Evolutionary conservation across 1,139 yeast species (phyloP).

Genomic region (Kazachstania sp.): DNA sequence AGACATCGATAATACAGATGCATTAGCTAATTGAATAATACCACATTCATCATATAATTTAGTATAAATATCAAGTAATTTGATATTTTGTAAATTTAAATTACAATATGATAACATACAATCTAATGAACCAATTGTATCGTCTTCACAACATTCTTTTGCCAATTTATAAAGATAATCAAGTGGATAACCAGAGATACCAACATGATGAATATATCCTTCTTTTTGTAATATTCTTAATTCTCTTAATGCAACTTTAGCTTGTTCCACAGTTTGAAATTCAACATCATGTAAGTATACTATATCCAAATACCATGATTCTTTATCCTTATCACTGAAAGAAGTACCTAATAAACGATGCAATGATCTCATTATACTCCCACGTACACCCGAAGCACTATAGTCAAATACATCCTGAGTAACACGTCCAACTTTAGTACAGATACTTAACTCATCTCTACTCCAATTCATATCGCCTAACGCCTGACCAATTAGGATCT

Average conservation of each 20-base stretch:
- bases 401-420: slow-evolving; percentile 67
- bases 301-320: slow-evolving; percentile 61
- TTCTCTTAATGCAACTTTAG: slow-evolving; percentile 55
- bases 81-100: slow-evolving; percentile 74
- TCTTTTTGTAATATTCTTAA: slow-evolving; percentile 51
- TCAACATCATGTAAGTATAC: slow-evolving; percentile 88
- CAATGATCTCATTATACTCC: slow-evolving; percentile 59
- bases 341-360: slow-evolving; percentile 51
- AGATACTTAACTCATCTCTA: slow-evolving; percentile 59
- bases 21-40: slow-evolving; percentile 56
- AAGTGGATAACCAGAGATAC: slow-evolving; percentile 84
- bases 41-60: slow-evolving; percentile 47
- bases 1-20: slow-evolving; percentile 86
- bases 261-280: slow-evolving; percentile 51
- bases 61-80: slow-evolving; percentile 41
- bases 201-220: slow-evolving; percentile 59
- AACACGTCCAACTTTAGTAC: slow-evolving; percentile 83
- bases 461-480: slow-evolving; percentile 32
- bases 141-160: slow-evolving; percentile 32
- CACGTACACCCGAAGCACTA: slow-evolving; percentile 47
- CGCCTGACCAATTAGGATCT: slow-evolving; percentile 61
- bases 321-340: slow-evolving; percentile 22
- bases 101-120: slow-evolving; percentile 72
- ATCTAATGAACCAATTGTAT: slow-evolving; percentile 47
- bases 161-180: slow-evolving; percentile 51